Evolutionary conservation across 2,329 filamentous ascomycete species (phyloP), one percentile per base, ranked within the genome.

Genomic region (Ophiostoma montium): DNA sequence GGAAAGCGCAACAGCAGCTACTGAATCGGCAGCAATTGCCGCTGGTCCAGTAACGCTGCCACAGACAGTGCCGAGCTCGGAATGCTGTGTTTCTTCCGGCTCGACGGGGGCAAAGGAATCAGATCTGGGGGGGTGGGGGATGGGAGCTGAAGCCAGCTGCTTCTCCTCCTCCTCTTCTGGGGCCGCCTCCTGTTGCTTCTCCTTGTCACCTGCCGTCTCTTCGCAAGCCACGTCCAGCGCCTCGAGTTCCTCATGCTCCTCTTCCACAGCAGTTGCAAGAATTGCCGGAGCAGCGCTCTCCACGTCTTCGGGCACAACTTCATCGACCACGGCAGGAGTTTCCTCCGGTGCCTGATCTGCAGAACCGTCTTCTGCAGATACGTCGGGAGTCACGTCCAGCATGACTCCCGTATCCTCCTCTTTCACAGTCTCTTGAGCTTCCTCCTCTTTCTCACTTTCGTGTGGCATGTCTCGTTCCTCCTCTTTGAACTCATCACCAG

Each of bases 21-120:
- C 16, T 7, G n/a, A 2, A 33, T 3, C 3, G 7, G 3, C 32
- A 46, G 31, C 32, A 11, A 35, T 10, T 35, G 18, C 13, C 12
- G 18, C 2, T 31, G 10, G 18, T n/a, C 8, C 18, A n/a, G 32
- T 13, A 27, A n/a, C 32, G 16, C 16, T 30, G 27, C 16, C 12
- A 10, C 23, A 5, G 10, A n/a, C 12, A 10, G 27, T 44, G 30
- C 31, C 30, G 30, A 44, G 42, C 42, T 44, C 42, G 30, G 42
- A 44, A 44, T 44, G 2, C 42, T 44, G 42, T 44, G 31, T 33
- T 33, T 44, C 42, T 44, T 44, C 42, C 18, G 30, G 42, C 42
- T 44, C 16, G 30, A 33, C 42, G 42, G 42, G 42, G 42, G 42
- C 27, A 44, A 33, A 33, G 42, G 42, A 32, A 32, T 44, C 42